Evolutionary conservation across 805 yeast genomes (phyloP).

Genomic region (Wickerhamiella sergipiensis): DNA sequence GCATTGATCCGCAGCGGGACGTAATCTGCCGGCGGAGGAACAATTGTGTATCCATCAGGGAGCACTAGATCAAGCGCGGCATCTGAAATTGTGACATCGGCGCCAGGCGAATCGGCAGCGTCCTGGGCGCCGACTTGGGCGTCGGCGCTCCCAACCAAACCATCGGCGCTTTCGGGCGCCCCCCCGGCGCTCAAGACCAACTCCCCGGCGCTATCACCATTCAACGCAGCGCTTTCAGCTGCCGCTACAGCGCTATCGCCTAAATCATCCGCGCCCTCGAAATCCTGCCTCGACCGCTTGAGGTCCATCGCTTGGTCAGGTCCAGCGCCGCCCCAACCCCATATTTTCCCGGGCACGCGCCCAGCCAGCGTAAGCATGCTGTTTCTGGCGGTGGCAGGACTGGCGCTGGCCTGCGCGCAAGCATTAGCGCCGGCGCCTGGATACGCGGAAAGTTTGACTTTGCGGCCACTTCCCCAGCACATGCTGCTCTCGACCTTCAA

Average conservation of each 20-base stretch:
- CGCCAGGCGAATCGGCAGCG: too few relatives aligned
- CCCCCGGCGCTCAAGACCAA: not conserved
- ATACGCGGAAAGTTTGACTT: conserved; percentile 45
- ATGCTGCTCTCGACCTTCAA: conserved; percentile 55
- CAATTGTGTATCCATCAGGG: conserved; percentile 31
- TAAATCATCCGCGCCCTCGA: not conserved
- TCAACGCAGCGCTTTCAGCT: not conserved
- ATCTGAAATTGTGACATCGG: conserved; percentile 35
- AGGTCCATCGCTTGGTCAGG: not conserved
- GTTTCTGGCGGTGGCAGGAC: not conserved
- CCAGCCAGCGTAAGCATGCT: not conserved
- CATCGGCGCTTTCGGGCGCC: not conserved
- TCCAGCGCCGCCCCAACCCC: not conserved
- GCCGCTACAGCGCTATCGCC: not conserved
- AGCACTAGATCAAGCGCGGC: conserved; percentile 39
- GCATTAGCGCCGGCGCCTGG: not conserved
- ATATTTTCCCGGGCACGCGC: not conserved
- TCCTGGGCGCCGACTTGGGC: too few relatives aligned
- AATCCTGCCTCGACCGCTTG: not conserved
- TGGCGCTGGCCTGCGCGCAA: not conserved
- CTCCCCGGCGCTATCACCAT: not conserved
- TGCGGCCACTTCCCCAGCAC: conserved; percentile 65
- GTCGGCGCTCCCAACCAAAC: not conserved
- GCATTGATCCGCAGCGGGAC: conserved; percentile 25
- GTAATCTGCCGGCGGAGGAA: conserved; percentile 34